These are phyloP conservation scores for Daldinia loculata DNA, from an alignment of 495 filamentous ascomycete species.

Conservation along the genomic window DNA sequence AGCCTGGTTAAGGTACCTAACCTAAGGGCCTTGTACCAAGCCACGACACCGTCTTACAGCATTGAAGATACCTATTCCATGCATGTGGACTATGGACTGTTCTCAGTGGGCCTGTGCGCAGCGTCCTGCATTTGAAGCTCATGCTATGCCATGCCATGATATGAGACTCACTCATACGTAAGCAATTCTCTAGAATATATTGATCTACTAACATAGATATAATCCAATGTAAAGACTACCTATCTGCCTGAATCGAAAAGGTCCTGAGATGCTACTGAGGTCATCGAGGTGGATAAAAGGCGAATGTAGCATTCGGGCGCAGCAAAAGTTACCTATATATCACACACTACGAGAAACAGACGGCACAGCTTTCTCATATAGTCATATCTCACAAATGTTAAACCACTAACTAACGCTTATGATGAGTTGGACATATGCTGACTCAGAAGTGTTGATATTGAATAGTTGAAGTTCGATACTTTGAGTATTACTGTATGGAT, in stretches of 20 bases:
- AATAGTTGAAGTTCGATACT: neutral
- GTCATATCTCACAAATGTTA: constrained; percentile 23
- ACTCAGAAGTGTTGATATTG: constrained; percentile 21
- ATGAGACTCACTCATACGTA: neutral
- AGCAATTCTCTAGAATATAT: neutral
- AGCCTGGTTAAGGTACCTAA: neutral
- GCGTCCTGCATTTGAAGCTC: neutral
- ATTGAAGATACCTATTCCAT: constrained; percentile 11
- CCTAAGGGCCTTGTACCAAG: neutral
- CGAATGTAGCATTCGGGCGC: constrained; percentile 5
- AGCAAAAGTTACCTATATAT: constrained; percentile 14
- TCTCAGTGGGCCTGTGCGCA: constrained; percentile 6
- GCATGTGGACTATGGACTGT: neutral
- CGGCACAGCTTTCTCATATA: constrained; percentile 3
- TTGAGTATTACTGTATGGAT: neutral
- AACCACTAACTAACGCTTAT: constrained; percentile 21
- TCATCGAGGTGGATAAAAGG: neutral
- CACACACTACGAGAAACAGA: constrained; percentile 19
- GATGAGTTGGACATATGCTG: constrained; percentile 23
- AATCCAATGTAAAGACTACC: no score
- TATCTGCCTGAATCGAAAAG: neutral
- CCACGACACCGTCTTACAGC: constrained; percentile 6
- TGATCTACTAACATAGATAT: neutral
- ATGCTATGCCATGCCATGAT: neutral
- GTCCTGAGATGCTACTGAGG: neutral